Evolutionary conservation across 768 basidiomycete genomes (phyloP), one percentile per base, ranked within the genome.

Genomic region (Naganishia randhawae): DNA sequence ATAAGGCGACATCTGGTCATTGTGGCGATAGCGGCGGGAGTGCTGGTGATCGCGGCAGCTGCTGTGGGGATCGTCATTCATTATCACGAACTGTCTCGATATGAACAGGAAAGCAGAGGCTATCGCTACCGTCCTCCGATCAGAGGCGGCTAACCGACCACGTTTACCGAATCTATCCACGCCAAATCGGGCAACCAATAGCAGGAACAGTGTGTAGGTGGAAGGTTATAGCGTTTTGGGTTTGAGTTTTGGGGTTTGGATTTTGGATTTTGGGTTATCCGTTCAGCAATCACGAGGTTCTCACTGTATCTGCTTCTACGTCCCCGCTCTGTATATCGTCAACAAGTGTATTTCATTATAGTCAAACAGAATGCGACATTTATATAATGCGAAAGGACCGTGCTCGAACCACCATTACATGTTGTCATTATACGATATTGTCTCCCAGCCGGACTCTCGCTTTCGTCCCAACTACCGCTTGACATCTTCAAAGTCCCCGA

Each of bases 401-500:
- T 48, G 19, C 19, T 48, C n/a, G n/a, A n/a, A n/a, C 45, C 45
- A 48, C 45, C 45, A 48, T 17, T 48, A 48, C 45, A 48, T 48
- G n/a, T 48, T 48, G 45, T 48, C 45, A 13, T 22, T n/a, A n/a
- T n/a, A n/a, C n/a, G n/a, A n/a, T n/a, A n/a, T n/a, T n/a, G n/a
- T n/a, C n/a, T n/a, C n/a, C n/a, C n/a, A n/a, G n/a, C n/a, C n/a
- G n/a, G n/a, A n/a, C n/a, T n/a, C n/a, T n/a, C n/a, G n/a, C n/a
- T n/a, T n/a, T n/a, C 19, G n/a, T 22, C 33, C 9, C n/a, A 17
- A 22, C 57, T 61, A 61, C 37, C 57, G 57, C 32, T 62, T 62
- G 35, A 31, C 63, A 33, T 62, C 72, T 55, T 78, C 74, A 63
- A 72, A 78, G 13, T 77, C 75, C 7, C 77, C 77, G 71, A 75